Evolutionary conservation across 2,329 filamentous ascomycete species (phyloP), one percentile per base, ranked within the genome.

Genomic region (Xylaria sp.): DNA sequence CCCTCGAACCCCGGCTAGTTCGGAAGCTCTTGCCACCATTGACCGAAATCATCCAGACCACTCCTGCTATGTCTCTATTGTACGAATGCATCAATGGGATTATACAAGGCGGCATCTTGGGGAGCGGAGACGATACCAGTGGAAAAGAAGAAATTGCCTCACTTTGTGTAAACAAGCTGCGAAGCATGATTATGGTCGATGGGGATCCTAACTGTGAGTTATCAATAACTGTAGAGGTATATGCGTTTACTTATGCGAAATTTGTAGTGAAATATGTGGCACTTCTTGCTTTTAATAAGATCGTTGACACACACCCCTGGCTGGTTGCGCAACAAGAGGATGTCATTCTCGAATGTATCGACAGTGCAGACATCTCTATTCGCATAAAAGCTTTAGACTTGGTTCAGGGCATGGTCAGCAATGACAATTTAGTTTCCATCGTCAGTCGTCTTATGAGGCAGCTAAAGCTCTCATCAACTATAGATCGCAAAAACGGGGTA

Each of bases 61-160:
- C 96, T 0, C 92, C 93, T 4, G 96, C 96, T 32, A 98, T 98
- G 96, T 98, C 96, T n/a, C 82, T 99, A 32, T 83, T 98, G 5
- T 99, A 99, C 75, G 96, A 99, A 81, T 99, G 96, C 78, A 98
- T 99, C 81, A 98, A 97, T 79, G 96, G 96, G 27, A 97, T 99
- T 70, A 97, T 99, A 67, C 94, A 98, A 78, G 96, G 96, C 32
- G 96, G 96, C 0, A 97, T 99, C 65, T 83, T 99, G 58, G 93
- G 93, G 36, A 93, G 91, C 53, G 89, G 90, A 32, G 93, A 94
- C 71, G 92, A 93, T 61, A 89, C 90, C 21, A 86, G 90, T 39
- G 94, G 95, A 63, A 92, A 92, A 47, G 94, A 98, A 73, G 94
- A 98, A 79, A 93, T 99, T 76, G 96, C 96, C 6, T 90, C 90